phyloP scores from a whole-genome alignment of 31 red algal species.

The Porphyra umbilicalis region DNA sequence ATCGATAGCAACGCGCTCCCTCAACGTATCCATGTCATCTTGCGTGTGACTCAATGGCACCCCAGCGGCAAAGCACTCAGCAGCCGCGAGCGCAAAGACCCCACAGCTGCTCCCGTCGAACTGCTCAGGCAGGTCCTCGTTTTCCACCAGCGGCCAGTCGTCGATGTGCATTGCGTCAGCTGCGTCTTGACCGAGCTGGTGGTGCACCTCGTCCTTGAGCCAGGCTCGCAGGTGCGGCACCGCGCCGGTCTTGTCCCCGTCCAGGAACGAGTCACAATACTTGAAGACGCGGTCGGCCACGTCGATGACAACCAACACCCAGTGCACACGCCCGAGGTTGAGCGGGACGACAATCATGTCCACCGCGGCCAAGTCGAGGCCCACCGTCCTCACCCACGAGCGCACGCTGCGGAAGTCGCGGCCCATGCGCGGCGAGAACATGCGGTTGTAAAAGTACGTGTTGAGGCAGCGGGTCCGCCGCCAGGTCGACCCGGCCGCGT shows the following conservation, averaged over 20 bases:
- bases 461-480: slow-evolving; percentile 27
- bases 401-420: slow-evolving; percentile 35
- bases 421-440: not conserved
- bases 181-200: slow-evolving; percentile 30
- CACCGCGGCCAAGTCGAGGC: slow-evolving; percentile 1
- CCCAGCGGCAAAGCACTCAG: slow-evolving; percentile 47
- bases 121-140: slow-evolving; percentile 34
- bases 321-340: slow-evolving; percentile 44
- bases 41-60: slow-evolving; percentile 25
- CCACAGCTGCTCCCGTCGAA: slow-evolving; percentile 59
- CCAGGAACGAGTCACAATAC: slow-evolving; percentile 39
- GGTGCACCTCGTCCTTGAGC: slow-evolving; percentile 51
- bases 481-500: too few species aligned
- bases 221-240: slow-evolving; percentile 23
- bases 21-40: slow-evolving; percentile 29
- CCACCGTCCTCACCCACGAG: slow-evolving; percentile 33
- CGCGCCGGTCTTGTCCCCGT: slow-evolving; percentile 5
- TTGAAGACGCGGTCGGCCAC: slow-evolving; percentile 14
- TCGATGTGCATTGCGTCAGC: slow-evolving; percentile 33
- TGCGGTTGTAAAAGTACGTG: slow-evolving; percentile 35
- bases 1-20: slow-evolving; percentile 39
- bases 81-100: slow-evolving; percentile 56
- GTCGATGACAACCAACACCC: slow-evolving; percentile 63
- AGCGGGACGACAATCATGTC: slow-evolving; percentile 56
- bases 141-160: slow-evolving; percentile 24